Evolutionary conservation across 768 basidiomycete species (phyloP).

Genomic region (Trametes cinnabarina): DNA sequence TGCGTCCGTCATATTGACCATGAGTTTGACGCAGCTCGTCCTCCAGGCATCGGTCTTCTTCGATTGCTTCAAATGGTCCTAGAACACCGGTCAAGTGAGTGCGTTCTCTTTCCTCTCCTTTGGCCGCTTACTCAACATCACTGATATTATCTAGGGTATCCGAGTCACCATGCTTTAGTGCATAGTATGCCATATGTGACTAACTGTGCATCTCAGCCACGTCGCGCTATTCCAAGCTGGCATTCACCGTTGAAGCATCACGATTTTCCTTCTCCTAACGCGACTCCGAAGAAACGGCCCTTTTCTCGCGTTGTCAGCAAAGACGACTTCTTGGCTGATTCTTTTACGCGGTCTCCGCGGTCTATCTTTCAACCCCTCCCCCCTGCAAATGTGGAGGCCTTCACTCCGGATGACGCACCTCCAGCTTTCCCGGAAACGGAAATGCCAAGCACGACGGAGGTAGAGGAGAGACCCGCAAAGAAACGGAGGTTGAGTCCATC

Average conservation of each 20-base stretch:
- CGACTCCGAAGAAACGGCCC: conserved; percentile 1
- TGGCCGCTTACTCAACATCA: too few species aligned
- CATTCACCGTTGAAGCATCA: neutral
- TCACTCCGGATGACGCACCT: neutral
- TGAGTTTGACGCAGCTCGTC: neutral
- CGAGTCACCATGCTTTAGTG: too few species aligned
- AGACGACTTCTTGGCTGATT: neutral
- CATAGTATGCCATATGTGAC: neutral
- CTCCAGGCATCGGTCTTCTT: conserved; percentile 8
- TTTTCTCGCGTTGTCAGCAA: neutral
- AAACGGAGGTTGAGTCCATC: conserved; percentile 6
- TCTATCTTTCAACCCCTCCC: conserved; percentile 6
- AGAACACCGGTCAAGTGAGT: conserved; percentile 14
- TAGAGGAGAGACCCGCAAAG: conserved; percentile 9
- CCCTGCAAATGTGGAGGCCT: neutral
- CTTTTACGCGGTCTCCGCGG: neutral
- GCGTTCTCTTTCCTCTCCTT: too few species aligned
- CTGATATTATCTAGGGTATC: too few species aligned
- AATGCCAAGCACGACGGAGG: neutral
- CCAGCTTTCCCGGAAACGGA: neutral
- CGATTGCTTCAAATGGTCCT: neutral
- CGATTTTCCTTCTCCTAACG: neutral
- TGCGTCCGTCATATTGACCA: too few species aligned
- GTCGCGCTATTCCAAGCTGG: neutral
- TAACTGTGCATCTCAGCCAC: neutral